Percentiles rank a stretch among this genome's conserved stretches.
phyloP scores from a whole-genome alignment of 2,329 filamentous ascomycete genomes.

The Myriangium duriaei region DNA sequence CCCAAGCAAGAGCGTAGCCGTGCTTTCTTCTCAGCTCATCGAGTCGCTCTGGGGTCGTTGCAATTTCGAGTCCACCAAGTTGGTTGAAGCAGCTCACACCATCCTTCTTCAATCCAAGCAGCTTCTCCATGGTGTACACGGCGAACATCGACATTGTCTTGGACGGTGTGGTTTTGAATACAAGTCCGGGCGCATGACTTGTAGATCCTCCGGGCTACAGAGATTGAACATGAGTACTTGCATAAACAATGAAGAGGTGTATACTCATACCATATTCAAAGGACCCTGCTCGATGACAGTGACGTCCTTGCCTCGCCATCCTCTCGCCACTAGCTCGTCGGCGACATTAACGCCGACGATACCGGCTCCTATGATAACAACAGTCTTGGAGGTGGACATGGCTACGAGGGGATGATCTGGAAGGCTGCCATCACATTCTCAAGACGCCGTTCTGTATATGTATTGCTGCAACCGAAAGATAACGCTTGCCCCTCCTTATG shows the following conservation, averaged over 20 bases:
- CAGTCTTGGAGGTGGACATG: constrained; percentile 25
- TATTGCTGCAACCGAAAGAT: too few relatives aligned
- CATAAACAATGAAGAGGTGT: too few relatives aligned
- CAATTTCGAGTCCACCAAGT: constrained; percentile 50
- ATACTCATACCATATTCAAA: constrained; percentile 44
- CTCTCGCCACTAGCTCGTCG: constrained; percentile 49
- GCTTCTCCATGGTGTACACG: constrained; percentile 49
- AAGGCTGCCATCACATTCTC: too few relatives aligned
- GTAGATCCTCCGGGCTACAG: constrained; percentile 55
- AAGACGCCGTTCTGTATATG: too few relatives aligned
- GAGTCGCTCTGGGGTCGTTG: constrained; percentile 45
- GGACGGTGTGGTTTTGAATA: constrained; percentile 49
- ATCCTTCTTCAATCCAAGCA: constrained; percentile 39
- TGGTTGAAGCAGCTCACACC: constrained; percentile 47
- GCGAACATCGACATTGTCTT: constrained; percentile 48
- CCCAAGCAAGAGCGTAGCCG: constrained; percentile 49
- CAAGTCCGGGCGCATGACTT: constrained; percentile 51
- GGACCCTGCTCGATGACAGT: constrained; percentile 54
- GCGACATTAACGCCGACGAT: constrained; percentile 53
- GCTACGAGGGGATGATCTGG: constrained; percentile 7
- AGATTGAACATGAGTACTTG: too few relatives aligned
- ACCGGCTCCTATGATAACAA: constrained; percentile 51
- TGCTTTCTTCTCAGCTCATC: constrained; percentile 51
- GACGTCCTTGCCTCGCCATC: constrained; percentile 52
- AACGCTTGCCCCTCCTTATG: too few relatives aligned